Evolutionary conservation across 2,329 filamentous ascomycete genomes (phyloP), one percentile per base, ranked within the genome.

Genomic region (Colletotrichum shisoi): DNA sequence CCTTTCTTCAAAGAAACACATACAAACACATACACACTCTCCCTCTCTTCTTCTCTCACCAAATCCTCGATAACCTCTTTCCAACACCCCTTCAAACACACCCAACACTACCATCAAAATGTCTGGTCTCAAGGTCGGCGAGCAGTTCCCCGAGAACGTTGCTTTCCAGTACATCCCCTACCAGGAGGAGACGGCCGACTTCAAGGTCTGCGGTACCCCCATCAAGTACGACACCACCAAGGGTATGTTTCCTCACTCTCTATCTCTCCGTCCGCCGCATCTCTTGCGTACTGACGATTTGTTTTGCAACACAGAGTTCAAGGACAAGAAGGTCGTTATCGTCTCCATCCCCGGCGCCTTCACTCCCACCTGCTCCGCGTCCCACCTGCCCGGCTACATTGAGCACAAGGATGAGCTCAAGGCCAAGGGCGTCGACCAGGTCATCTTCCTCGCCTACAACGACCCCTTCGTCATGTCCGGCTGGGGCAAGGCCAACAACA

Each of bases 381-480:
- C 85, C 78, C 93, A 96, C 82, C 83, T 96, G 69, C 91, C 92
- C 69, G 90, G 90, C 69, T 96, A 93, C 85, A 86, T 94, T 73
- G 80, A 86, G 78, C 89, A 92, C 77, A 81, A 89, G 72, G 82
- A 86, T 60, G 83, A 89, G 75, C 84, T 96, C 79, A 89, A 89
- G 82, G 82, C 82, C 76, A 94, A 94, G 85, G 92, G 91, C 73
- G 91, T 96, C 72, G 93, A 96, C 79, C 79, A 90, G 70, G 87
- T 96, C 74, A 86, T 92, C 72, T 87, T 95, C 75, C 89, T 96
- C 75, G 91, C 92, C 68, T 90, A 83, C 83, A 96, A 96, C 80
- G 93, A 96, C 80, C 83, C 89, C 71, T 96, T 85, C 76, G 93
- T 96, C 78, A 94, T 94, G 91, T 89, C 88, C 73, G 92, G 91